Percentiles rank a stretch among this genome's conserved stretches.
phyloP scores from a whole-genome alignment of 306 rosid species.

The Macrotyloma uniflorum region DNA sequence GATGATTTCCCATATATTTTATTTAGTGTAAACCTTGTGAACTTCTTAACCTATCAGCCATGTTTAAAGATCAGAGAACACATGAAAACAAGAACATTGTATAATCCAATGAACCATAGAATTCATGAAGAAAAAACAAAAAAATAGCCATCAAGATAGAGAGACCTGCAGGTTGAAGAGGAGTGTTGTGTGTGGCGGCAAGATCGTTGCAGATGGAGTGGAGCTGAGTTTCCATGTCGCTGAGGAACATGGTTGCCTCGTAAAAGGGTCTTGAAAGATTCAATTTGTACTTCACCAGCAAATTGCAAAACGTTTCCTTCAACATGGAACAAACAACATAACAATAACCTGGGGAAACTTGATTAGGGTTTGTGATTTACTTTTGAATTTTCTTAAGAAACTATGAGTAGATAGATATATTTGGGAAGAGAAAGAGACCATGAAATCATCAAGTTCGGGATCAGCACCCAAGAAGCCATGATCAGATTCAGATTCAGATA shows the following conservation, averaged over 20 bases:
- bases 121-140: not conserved
- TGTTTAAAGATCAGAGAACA: not conserved
- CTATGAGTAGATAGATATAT: not conserved
- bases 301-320: constrained; percentile 63
- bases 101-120: not conserved
- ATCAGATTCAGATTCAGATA: constrained; percentile 7
- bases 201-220: constrained; percentile 47
- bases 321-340: not conserved
- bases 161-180: constrained; percentile 42
- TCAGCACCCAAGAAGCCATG: constrained; percentile 50
- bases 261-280: constrained; percentile 64
- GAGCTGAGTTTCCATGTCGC: constrained; percentile 68
- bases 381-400: not conserved
- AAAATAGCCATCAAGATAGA: not conserved
- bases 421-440: constrained; percentile 49
- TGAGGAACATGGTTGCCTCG: constrained; percentile 71
- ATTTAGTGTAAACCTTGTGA: not conserved
- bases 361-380: constrained; percentile 44
- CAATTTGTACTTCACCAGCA: constrained; percentile 61
- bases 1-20: not conserved
- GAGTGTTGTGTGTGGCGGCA: constrained; percentile 30
- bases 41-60: no score
- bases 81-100: not conserved
- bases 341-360: not conserved
- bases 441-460: constrained; percentile 83